A percentile compares a stretch with the other conserved stretches of the same genome.
These are phyloP conservation scores for Metarhizium humberi DNA, from an alignment of 2,329 filamentous ascomycete genomes.

Conservation along the genomic window DNA sequence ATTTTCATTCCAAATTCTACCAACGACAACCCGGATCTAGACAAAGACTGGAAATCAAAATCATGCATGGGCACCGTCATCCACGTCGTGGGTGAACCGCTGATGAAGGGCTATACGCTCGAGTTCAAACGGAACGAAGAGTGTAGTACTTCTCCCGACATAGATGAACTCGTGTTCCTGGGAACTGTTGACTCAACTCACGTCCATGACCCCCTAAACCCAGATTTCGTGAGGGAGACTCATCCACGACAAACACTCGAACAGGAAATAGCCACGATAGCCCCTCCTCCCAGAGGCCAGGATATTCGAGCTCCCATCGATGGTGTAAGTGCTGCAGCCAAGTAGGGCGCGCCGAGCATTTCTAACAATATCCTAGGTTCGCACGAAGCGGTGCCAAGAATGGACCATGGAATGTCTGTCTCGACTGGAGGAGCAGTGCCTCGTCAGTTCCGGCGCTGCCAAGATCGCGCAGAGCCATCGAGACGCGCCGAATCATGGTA, in stretches of 20 bases:
- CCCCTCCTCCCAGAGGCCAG: constrained; percentile 1
- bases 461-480: constrained; percentile 2
- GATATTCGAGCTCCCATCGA: constrained; percentile 2
- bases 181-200: not conserved
- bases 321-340: not conserved
- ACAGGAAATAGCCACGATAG: not conserved
- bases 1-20: constrained; percentile 6
- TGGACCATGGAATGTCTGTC: constrained; percentile 5
- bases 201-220: rapidly evolving
- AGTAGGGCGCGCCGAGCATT: not conserved
- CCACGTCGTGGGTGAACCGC: constrained; percentile 3
- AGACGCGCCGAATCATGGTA: constrained; percentile 4
- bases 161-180: not conserved
- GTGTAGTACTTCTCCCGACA: not conserved
- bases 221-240: not conserved
- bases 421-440: not conserved
- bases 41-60: not conserved
- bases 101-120: not conserved
- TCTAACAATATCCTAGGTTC: not conserved
- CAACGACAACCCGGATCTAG: not conserved
- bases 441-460: not conserved
- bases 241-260: not conserved
- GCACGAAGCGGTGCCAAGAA: constrained; percentile 6
- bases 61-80: constrained; percentile 1
- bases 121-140: constrained; percentile 6